Percentiles rank a stretch among this genome's conserved stretches.
These are phyloP conservation scores for Rhodomyrtus tomentosa DNA, from an alignment of 345 rosid genomes.

Conservation along the genomic window DNA sequence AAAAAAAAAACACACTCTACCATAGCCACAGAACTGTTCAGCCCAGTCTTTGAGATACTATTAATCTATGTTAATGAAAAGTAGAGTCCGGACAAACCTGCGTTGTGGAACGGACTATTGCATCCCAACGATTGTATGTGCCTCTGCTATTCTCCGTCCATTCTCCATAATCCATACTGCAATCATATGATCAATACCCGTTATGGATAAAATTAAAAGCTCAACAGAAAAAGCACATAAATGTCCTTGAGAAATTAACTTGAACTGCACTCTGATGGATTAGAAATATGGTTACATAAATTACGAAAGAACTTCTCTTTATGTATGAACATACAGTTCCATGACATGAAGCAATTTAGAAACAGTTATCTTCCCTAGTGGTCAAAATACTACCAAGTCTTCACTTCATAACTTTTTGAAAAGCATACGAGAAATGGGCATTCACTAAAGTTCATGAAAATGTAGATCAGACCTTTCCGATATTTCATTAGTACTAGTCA, in stretches of 20 bases:
- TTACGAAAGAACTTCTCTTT: background rate
- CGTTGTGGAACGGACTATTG: conserved; percentile 42
- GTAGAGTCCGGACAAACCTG: conserved; percentile 20
- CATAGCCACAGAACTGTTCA: background rate
- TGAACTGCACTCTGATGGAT: background rate
- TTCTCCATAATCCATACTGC: conserved; percentile 83
- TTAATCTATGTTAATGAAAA: background rate
- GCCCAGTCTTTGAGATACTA: background rate
- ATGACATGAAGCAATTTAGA: background rate
- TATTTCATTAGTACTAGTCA: background rate
- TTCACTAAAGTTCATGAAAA: background rate
- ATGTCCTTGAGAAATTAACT: background rate
- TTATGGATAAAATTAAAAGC: background rate
- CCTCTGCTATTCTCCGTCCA: conserved; percentile 68
- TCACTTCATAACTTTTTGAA: background rate
- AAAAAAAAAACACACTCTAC: no score
- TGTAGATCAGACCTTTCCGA: background rate
- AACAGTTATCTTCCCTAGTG: background rate
- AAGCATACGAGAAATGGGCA: background rate
- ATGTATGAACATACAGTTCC: background rate
- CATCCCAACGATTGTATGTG: conserved; percentile 71
- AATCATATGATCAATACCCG: background rate
- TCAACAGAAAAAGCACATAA: background rate
- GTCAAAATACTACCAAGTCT: background rate
- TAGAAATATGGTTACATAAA: background rate